Percentiles rank a stretch among this genome's conserved stretches.
Evolutionary conservation across 805 yeast species (phyloP).

Genomic region (Zygosaccharomyces bailii): DNA sequence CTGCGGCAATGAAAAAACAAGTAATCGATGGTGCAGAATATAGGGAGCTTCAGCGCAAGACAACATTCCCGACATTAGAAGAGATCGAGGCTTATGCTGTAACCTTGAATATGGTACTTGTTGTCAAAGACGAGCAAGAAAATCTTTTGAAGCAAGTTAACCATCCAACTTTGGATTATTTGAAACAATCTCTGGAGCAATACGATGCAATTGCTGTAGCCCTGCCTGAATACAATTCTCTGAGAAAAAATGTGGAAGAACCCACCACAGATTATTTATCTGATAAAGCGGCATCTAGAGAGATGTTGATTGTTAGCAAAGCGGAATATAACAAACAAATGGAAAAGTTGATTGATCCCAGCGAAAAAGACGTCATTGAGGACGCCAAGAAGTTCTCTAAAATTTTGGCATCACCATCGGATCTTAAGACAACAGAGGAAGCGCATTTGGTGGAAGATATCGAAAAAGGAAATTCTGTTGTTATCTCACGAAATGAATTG

Average conservation of each 20-base stretch:
- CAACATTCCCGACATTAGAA: slow-evolving; percentile 19
- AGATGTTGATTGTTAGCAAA: slow-evolving; percentile 9
- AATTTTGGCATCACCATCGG: slow-evolving; percentile 6
- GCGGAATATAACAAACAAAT: slow-evolving; percentile 3
- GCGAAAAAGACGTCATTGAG: slow-evolving; percentile 10
- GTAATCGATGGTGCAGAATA: slow-evolving; percentile 14
- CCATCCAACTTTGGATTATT: slow-evolving; percentile 18
- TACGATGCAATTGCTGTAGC: slow-evolving; percentile 6
- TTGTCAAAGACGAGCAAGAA: slow-evolving; percentile 17
- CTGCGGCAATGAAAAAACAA: slow-evolving; percentile 14
- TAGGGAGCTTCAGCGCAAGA: slow-evolving; percentile 8
- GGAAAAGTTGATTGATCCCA: slow-evolving; percentile 9
- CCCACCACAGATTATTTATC: slow-evolving; percentile 15
- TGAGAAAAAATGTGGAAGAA: neutral
- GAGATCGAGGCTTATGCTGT: slow-evolving; percentile 15
- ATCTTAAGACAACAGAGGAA: slow-evolving; percentile 3
- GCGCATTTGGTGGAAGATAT: slow-evolving; percentile 10
- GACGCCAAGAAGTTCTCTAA: slow-evolving; percentile 8
- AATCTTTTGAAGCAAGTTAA: slow-evolving; percentile 11
- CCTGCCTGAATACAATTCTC: slow-evolving; percentile 6
- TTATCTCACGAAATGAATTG: slow-evolving; percentile 20
- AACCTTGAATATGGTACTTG: slow-evolving; percentile 15
- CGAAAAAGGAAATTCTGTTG: neutral
- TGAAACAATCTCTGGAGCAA: slow-evolving; percentile 5
- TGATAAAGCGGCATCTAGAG: slow-evolving; percentile 13